Conservation (phyloP, 768 basidiomycete genomes). For the Pleurotus sapidus region DNA sequence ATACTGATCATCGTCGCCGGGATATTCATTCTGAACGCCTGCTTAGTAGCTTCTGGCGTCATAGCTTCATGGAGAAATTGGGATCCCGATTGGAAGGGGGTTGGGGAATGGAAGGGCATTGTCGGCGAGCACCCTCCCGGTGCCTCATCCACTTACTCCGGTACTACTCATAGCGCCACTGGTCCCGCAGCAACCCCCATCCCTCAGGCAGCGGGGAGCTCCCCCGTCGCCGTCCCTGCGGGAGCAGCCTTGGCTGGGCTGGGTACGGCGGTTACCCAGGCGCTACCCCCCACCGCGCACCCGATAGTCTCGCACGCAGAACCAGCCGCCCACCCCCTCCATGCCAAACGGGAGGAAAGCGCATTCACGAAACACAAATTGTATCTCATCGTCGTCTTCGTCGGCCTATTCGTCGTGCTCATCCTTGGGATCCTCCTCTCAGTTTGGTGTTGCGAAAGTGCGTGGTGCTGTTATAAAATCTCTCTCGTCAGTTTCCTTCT, state of each 20-base stretch:
- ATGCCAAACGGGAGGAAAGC: not conserved
- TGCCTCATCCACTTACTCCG: no score
- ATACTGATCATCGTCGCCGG: constrained; percentile 2
- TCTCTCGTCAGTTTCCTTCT: not conserved
- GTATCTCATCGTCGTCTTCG: constrained; percentile 64
- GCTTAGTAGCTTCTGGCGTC: not conserved
- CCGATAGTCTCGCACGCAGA: not conserved
- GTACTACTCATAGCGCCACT: no score
- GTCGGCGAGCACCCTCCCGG: no score
- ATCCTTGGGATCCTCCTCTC: constrained; percentile 55
- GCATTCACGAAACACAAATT: constrained; percentile 15
- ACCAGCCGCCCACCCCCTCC: not conserved
- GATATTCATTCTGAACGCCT: constrained; percentile 1
- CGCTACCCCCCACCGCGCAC: not conserved
- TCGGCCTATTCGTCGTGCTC: constrained; percentile 56
- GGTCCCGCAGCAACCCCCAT: no score
- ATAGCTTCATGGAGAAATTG: constrained; percentile 1
- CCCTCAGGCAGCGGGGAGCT: no score
- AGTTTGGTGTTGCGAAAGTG: constrained; percentile 67
- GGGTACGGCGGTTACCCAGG: no score
- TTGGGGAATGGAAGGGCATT: not conserved
- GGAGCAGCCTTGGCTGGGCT: no score
- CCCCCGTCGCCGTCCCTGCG: no score
- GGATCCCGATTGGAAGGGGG: constrained; percentile 4
- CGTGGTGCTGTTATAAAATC: constrained; percentile 10